Conservation (phyloP, 2,329 filamentous ascomycete species). For the Colletotrichum costaricense region DNA sequence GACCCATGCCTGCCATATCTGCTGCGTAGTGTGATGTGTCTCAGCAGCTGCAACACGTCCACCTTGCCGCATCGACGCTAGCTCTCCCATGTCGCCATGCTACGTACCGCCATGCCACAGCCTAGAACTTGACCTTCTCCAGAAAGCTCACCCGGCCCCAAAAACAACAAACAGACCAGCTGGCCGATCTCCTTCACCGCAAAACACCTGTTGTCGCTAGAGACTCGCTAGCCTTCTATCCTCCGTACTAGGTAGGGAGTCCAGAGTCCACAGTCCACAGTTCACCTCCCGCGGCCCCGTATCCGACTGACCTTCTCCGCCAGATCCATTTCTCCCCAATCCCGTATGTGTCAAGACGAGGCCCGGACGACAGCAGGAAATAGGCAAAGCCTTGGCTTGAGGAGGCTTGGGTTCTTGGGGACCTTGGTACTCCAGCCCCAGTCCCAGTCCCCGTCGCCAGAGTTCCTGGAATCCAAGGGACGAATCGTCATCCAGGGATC, state of each 20-base stretch:
- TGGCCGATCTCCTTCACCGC: conserved; percentile 28
- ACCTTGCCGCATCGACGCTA: conserved; percentile 27
- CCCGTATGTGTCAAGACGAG: conserved; percentile 13
- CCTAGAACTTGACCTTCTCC: conserved; percentile 7
- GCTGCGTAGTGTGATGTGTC: not conserved
- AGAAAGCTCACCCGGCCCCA: not conserved
- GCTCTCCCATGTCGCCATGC: conserved; percentile 8
- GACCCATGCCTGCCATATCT: not conserved
- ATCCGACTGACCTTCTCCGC: conserved; percentile 4
- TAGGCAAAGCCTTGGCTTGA: not conserved
- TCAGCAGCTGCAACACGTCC: conserved; percentile 4
- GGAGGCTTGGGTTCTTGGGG: too few species aligned
- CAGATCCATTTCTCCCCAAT: not conserved
- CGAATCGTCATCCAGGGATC: conserved; percentile 1
- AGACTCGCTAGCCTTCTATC: not conserved
- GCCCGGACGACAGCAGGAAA: conserved; percentile 1
- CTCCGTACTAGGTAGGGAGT: too few species aligned
- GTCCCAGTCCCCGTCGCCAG: too few species aligned
- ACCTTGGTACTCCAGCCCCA: not conserved
- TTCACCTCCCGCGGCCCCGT: not conserved
- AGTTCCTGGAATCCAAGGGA: not conserved
- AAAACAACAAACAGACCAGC: conserved; percentile 14
- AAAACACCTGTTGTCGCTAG: conserved; percentile 11
- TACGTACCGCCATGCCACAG: not conserved
- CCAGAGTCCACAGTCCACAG: not conserved